Percentiles rank a stretch among this genome's conserved stretches.
Evolutionary conservation across 768 basidiomycete genomes (phyloP).

Genomic region (Tylopilus balloui): DNA sequence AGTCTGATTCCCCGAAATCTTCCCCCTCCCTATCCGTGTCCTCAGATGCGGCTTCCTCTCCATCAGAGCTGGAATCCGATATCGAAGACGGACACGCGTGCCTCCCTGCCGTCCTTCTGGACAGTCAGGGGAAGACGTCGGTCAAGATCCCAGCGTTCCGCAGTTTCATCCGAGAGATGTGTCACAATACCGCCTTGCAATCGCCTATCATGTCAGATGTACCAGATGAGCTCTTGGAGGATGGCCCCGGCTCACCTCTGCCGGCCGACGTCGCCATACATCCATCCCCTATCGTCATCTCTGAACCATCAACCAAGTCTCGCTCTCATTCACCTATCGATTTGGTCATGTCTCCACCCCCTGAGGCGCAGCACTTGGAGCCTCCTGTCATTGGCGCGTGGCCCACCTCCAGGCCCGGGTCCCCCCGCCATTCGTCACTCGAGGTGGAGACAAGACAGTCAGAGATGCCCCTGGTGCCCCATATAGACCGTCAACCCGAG

Average conservation of each 20-base stretch:
- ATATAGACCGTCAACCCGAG: constrained; percentile 5
- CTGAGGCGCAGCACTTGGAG: constrained; percentile 28
- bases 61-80: constrained; percentile 46
- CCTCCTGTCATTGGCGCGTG: constrained; percentile 42
- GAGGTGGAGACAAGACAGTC: constrained; percentile 10
- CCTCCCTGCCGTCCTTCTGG: constrained; percentile 12
- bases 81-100: constrained; percentile 43
- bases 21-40: constrained; percentile 43
- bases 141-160: constrained; percentile 33
- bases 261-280: constrained; percentile 2
- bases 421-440: constrained; percentile 21
- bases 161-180: constrained; percentile 30
- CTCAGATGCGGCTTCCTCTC: constrained; percentile 29
- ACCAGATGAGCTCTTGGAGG: constrained; percentile 10
- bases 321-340: constrained; percentile 49
- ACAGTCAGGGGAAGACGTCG: constrained; percentile 9
- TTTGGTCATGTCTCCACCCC: constrained; percentile 34
- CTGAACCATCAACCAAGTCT: constrained; percentile 24
- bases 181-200: constrained; percentile 8
- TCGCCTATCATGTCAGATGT: constrained; percentile 11
- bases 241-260: constrained; percentile 8
- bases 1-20: constrained; percentile 26
- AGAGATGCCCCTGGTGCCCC: constrained; percentile 5
- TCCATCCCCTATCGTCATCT: constrained; percentile 17
- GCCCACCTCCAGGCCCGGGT: constrained; percentile 36